These are phyloP conservation scores for Lactarius tabidus DNA, from an alignment of 768 basidiomycete species.

Conservation along the genomic window DNA sequence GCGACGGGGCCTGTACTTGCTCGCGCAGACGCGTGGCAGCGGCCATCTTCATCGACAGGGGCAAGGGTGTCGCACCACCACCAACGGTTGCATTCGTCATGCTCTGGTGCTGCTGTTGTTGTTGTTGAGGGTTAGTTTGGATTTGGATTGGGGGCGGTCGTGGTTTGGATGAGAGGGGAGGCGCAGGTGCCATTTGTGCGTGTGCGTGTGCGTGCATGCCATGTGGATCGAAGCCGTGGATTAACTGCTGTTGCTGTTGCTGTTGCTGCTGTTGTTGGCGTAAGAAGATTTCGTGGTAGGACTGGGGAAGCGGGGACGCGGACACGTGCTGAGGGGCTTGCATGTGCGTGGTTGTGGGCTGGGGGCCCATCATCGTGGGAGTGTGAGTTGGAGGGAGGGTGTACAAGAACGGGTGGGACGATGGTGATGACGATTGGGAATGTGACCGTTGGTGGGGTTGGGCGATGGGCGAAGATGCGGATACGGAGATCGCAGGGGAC, in stretches of 20 bases:
- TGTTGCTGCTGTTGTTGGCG: neutral
- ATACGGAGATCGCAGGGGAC: neutral
- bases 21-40: neutral
- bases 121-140: neutral
- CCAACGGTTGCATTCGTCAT: no score
- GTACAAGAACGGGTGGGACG: no score
- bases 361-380: neutral
- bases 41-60: neutral
- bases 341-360: constrained; percentile 1
- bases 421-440: neutral
- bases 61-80: neutral
- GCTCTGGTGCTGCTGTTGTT: neutral
- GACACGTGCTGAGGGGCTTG: constrained; percentile 8
- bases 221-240: neutral
- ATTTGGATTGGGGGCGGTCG: neutral
- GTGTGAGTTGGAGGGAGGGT: no score
- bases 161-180: neutral
- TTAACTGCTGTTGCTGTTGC: neutral
- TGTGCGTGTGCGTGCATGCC: constrained; percentile 10
- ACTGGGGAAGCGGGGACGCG: neutral
- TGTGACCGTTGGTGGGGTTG: neutral
- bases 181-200: constrained; percentile 7
- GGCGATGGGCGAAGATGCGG: constrained; percentile 7
- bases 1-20: neutral
- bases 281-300: neutral